These are phyloP conservation scores for Hypoxylon lenormandii DNA, from an alignment of 495 filamentous ascomycete genomes.

Conservation along the genomic window DNA sequence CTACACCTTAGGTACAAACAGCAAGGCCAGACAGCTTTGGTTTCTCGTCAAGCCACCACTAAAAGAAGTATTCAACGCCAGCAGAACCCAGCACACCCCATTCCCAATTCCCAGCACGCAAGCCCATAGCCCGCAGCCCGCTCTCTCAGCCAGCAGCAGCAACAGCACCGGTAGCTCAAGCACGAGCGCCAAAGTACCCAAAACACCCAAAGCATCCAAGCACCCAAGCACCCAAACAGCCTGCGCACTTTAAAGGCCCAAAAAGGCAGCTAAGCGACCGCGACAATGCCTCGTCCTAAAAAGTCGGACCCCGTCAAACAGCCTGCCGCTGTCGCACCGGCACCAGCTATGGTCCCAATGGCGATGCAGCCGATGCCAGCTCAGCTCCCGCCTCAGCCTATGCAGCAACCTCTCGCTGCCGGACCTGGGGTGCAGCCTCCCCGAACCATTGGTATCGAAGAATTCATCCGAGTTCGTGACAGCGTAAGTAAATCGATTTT, in stretches of 20 bases:
- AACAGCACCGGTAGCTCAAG: constrained; percentile 21
- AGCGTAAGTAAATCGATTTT: constrained; percentile 57
- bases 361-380: constrained; percentile 38
- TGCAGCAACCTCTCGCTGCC: constrained; percentile 46
- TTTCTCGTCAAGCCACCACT: neutral
- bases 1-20: neutral
- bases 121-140: too few species aligned
- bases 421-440: constrained; percentile 48
- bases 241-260: constrained; percentile 16
- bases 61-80: neutral
- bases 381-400: constrained; percentile 41
- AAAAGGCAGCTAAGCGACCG: constrained; percentile 23
- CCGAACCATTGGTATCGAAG: constrained; percentile 60
- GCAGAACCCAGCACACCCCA: too few species aligned
- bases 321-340: constrained; percentile 49
- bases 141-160: too few species aligned
- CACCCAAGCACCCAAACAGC: constrained; percentile 48
- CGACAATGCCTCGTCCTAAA: constrained; percentile 62
- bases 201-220: constrained; percentile 25
- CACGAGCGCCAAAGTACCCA: constrained; percentile 32
- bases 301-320: constrained; percentile 62
- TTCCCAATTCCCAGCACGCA: too few species aligned
- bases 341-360: constrained; percentile 49
- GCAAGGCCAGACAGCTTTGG: neutral
- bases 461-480: constrained; percentile 64